These are phyloP conservation scores for Kluyveromyces starmeri DNA, from an alignment of 805 yeast genomes.

Conservation along the genomic window DNA sequence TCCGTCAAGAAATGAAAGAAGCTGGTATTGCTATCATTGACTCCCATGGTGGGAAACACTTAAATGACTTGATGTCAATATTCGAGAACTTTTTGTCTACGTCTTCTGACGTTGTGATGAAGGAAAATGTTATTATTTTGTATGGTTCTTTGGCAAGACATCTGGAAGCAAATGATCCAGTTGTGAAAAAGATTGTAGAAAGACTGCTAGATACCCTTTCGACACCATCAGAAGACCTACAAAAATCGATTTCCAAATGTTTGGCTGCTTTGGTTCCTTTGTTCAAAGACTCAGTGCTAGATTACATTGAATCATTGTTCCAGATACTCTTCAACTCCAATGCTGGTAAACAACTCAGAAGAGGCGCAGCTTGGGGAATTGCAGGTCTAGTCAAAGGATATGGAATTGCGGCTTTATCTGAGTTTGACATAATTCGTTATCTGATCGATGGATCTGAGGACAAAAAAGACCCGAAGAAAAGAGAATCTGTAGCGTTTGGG, in stretches of 20 bases:
- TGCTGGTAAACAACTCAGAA: slow-evolving; percentile 40
- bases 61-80: slow-evolving; percentile 72
- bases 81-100: slow-evolving; percentile 56
- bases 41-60: slow-evolving; percentile 50
- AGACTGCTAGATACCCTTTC: slow-evolving; percentile 66
- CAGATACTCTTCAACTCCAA: slow-evolving; percentile 45
- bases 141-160: slow-evolving; percentile 91
- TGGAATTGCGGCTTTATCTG: slow-evolving; percentile 71
- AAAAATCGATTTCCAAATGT: slow-evolving; percentile 77
- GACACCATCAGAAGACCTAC: slow-evolving; percentile 86
- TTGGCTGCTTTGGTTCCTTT: slow-evolving; percentile 71
- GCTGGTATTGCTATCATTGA: slow-evolving; percentile 77
- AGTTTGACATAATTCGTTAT: slow-evolving; percentile 66
- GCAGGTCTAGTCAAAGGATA: slow-evolving; percentile 89
- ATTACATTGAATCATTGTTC: slow-evolving; percentile 50
- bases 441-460: slow-evolving; percentile 82
- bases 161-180: slow-evolving; percentile 53
- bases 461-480: slow-evolving; percentile 56
- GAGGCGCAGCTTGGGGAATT: slow-evolving; percentile 95
- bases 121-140: slow-evolving; percentile 73
- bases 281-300: slow-evolving; percentile 41
- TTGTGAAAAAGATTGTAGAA: slow-evolving; percentile 57
- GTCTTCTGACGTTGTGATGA: slow-evolving; percentile 37
- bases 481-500: slow-evolving; percentile 84
- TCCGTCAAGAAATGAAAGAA: slow-evolving; percentile 74